Evolutionary conservation across 2,329 filamentous ascomycete species (phyloP).

Genomic region (Teratosphaeriaceae sp.): DNA sequence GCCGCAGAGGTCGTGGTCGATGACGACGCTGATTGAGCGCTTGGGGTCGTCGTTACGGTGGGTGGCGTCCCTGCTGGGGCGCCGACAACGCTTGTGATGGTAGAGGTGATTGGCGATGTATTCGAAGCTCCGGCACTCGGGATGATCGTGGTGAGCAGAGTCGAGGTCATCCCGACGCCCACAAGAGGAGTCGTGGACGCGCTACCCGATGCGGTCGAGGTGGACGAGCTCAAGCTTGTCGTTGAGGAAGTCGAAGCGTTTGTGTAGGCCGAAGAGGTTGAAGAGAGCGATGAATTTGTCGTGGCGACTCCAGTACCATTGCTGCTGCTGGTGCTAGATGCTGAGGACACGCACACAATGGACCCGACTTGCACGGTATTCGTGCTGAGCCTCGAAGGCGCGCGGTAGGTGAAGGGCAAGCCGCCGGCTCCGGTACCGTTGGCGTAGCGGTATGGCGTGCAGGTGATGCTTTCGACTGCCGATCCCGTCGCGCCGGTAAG

Average conservation of each 20-base stretch:
- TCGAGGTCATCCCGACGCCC: neutral
- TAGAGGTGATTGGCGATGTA: neutral
- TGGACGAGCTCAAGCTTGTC: neutral
- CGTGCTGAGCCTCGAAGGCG: constrained; percentile 18
- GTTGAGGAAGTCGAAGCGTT: neutral
- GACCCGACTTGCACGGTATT: constrained; percentile 21
- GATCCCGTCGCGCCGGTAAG: constrained; percentile 16
- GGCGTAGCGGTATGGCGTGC: constrained; percentile 15
- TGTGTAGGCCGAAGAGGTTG: neutral
- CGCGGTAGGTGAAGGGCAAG: constrained; percentile 16
- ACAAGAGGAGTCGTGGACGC: neutral
- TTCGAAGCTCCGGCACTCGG: neutral
- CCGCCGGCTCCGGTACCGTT: constrained; percentile 18
- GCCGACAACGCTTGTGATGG: constrained; percentile 1
- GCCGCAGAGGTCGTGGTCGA: neutral
- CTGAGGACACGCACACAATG: constrained; percentile 13
- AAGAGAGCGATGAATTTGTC: too few species aligned
- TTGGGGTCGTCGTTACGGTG: neutral
- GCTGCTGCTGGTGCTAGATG: constrained; percentile 1
- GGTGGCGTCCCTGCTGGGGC: neutral
- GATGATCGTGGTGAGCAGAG: neutral
- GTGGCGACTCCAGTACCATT: too few species aligned
- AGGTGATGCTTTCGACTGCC: constrained; percentile 16
- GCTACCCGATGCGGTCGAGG: neutral
- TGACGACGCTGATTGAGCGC: neutral